These are phyloP conservation scores for Coffea eugenioides DNA, from an alignment of 257 asterid genomes.

Conservation along the genomic window DNA sequence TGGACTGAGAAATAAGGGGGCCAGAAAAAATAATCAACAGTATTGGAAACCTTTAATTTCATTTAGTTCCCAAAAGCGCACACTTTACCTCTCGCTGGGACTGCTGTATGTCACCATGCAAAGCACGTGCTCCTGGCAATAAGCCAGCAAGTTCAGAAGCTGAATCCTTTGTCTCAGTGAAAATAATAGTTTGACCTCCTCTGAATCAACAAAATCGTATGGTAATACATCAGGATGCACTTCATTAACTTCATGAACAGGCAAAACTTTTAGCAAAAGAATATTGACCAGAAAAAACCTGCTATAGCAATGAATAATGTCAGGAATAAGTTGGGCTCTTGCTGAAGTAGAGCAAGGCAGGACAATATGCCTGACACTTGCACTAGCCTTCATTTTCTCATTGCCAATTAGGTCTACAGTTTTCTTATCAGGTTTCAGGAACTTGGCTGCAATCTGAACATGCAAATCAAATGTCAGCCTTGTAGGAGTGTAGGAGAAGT, in stretches of 20 bases:
- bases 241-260: background rate
- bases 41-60: no score
- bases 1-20: background rate
- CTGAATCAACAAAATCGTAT: constrained; percentile 35
- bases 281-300: constrained; percentile 45
- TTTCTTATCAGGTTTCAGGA: constrained; percentile 74
- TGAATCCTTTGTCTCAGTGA: constrained; percentile 85
- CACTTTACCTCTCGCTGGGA: constrained; percentile 82
- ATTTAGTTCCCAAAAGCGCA: background rate
- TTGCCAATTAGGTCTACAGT: constrained; percentile 93
- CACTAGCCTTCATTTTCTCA: constrained; percentile 97
- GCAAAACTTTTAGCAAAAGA: background rate
- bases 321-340: constrained; percentile 89
- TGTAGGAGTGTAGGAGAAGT: background rate
- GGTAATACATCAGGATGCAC: background rate
- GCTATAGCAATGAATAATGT: constrained; percentile 86
- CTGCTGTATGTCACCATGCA: constrained; percentile 98
- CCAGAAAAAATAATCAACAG: background rate
- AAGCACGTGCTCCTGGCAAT: constrained; percentile 93
- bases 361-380: constrained; percentile 79
- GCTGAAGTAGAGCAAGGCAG: constrained; percentile 90
- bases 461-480: constrained; percentile 20
- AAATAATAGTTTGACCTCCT: constrained; percentile 91
- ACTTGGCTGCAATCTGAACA: constrained; percentile 63
- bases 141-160: constrained; percentile 90